Percentiles rank a stretch among this genome's conserved stretches.
phyloP scores from a whole-genome alignment of 345 rosid genomes.

The Rhizophora mangle region DNA sequence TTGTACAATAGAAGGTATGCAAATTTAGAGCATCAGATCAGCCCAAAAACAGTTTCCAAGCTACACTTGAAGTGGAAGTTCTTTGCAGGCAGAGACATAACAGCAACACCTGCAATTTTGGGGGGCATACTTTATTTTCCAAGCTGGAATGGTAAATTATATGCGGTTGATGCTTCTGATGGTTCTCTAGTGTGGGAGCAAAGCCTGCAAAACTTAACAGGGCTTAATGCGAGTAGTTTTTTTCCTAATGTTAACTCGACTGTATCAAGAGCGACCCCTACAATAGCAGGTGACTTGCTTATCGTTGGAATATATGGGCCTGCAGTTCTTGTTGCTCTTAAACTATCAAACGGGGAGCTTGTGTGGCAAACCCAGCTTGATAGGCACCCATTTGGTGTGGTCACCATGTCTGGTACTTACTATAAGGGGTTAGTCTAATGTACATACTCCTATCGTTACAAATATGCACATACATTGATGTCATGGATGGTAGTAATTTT shows the following conservation, averaged over 20 bases:
- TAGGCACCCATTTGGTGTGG: slow-evolving; percentile 10
- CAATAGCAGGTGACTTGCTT: slow-evolving; percentile 25
- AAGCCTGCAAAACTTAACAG: slow-evolving; percentile 14
- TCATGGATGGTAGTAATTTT: too few species aligned
- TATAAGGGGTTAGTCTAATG: slow-evolving; percentile 20
- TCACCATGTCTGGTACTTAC: slow-evolving; percentile 34
- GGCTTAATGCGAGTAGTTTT: neutral
- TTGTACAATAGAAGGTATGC: slow-evolving; percentile 31
- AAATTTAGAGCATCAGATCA: slow-evolving; percentile 16
- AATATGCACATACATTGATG: too few species aligned
- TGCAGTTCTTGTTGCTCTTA: slow-evolving; percentile 25
- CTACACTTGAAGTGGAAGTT: slow-evolving; percentile 27
- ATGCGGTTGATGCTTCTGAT: slow-evolving; percentile 24
- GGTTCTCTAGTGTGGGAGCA: slow-evolving; percentile 30
- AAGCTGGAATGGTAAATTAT: slow-evolving; percentile 32
- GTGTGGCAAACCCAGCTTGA: slow-evolving; percentile 29
- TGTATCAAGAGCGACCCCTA: slow-evolving; percentile 27
- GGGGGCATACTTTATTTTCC: slow-evolving; percentile 29
- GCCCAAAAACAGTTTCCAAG: slow-evolving; percentile 13
- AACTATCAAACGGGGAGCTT: slow-evolving; percentile 20
- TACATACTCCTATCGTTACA: too few species aligned
- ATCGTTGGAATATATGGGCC: slow-evolving; percentile 30
- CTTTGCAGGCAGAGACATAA: slow-evolving; percentile 21
- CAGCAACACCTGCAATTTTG: slow-evolving; percentile 31
- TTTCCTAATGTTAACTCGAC: slow-evolving; percentile 10